Conservation (phyloP, 2,329 filamentous ascomycete genomes). For the Ramularia endophylla region DNA sequence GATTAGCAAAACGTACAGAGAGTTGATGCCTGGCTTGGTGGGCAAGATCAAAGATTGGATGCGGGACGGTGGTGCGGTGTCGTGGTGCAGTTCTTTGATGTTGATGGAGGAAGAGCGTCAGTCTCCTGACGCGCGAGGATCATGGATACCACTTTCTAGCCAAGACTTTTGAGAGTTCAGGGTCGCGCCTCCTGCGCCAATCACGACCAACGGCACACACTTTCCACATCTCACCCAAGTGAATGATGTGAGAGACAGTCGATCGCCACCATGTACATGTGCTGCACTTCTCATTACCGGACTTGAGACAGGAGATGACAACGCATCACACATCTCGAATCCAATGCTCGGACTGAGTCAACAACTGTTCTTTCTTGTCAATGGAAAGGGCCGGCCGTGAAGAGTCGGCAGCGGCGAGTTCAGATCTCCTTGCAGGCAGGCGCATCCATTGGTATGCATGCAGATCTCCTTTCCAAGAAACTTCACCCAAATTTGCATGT, state of each 20-base stretch:
- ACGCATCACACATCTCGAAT: too few relatives aligned
- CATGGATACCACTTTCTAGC: too few relatives aligned
- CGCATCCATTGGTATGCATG: constrained; percentile 8
- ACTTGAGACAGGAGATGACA: too few relatives aligned
- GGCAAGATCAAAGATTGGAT: constrained; percentile 3
- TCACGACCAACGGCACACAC: too few relatives aligned
- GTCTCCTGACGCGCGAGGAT: too few relatives aligned
- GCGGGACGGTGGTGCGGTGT: not conserved
- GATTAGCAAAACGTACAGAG: constrained; percentile 1
- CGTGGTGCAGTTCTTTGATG: constrained; percentile 1
- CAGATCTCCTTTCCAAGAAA: not conserved
- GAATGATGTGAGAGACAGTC: too few relatives aligned
- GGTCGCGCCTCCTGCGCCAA: not conserved
- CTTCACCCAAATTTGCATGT: not conserved
- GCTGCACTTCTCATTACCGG: too few relatives aligned
- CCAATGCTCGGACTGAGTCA: too few relatives aligned
- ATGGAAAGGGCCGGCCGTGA: constrained; percentile 19
- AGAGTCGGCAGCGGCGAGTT: constrained; percentile 6
- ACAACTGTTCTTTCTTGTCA: constrained; percentile 5
- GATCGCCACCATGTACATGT: not conserved
- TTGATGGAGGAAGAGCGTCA: not conserved
- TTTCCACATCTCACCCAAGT: too few relatives aligned
- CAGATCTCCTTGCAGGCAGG: constrained; percentile 6
- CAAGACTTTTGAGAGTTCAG: too few relatives aligned
- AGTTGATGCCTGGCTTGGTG: constrained; percentile 3